Conservation (phyloP, 345 rosid genomes). For the Clausena lansium region DNA sequence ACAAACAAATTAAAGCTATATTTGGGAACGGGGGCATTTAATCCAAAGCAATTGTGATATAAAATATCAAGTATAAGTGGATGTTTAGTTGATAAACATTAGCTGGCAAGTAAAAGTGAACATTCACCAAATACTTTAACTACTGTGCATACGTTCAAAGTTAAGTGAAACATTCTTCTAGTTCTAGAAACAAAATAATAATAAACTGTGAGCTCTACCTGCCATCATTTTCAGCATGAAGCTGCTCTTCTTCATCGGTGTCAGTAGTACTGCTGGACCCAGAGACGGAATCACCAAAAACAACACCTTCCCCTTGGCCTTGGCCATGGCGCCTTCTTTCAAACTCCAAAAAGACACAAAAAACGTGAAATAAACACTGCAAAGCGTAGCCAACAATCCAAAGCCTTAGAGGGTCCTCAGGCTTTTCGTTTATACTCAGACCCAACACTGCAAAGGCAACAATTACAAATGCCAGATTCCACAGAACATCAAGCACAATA, state of each 20-base stretch:
- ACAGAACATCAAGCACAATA: conserved; percentile 58
- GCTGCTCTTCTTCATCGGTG: conserved; percentile 24
- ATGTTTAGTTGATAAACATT: neutral
- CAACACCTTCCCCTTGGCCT: conserved; percentile 22
- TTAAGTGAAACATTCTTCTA: no score
- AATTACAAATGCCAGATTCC: conserved; percentile 63
- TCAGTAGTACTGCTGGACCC: conserved; percentile 37
- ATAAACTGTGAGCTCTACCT: conserved; percentile 33
- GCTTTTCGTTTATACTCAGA: conserved; percentile 50
- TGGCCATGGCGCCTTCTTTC: conserved; percentile 39
- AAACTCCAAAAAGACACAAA: conserved; percentile 56
- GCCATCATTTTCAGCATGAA: conserved; percentile 34
- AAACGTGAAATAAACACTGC: conserved; percentile 71
- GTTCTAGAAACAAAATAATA: neutral
- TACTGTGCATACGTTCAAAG: no score
- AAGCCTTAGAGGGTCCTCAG: conserved; percentile 63
- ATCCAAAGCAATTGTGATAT: neutral
- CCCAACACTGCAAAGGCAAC: conserved; percentile 46
- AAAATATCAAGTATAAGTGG: neutral
- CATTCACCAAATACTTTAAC: no score
- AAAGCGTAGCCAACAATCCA: conserved; percentile 67
- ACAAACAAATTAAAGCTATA: neutral
- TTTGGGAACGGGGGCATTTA: neutral
- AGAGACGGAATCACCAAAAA: conserved; percentile 17
- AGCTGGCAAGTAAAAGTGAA: neutral